Evolutionary conservation across 2,329 filamentous ascomycete genomes (phyloP).

Genomic region (Penicillium sp.): DNA sequence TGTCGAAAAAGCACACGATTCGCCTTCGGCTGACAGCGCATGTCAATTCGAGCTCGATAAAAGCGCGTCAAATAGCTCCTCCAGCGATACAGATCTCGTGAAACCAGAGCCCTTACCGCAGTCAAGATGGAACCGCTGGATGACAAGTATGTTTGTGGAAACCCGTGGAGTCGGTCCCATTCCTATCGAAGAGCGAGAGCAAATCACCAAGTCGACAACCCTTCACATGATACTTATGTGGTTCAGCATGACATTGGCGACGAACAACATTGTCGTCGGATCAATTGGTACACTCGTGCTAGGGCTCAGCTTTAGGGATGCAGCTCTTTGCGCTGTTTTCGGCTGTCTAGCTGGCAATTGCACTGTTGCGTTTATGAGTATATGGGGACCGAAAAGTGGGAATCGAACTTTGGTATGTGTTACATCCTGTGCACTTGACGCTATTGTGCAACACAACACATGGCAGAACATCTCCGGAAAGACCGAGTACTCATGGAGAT

Average conservation of each 20-base stretch:
- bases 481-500: conserved; percentile 10
- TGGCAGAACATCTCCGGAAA: background rate
- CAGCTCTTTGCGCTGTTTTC: conserved; percentile 38
- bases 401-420: conserved; percentile 42
- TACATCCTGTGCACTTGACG: background rate
- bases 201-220: conserved; percentile 23
- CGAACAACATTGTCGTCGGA: conserved; percentile 43
- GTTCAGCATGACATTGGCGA: conserved; percentile 41
- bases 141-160: conserved; percentile 25
- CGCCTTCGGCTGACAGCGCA: conserved; percentile 25
- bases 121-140: conserved; percentile 24
- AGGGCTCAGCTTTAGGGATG: conserved; percentile 41
- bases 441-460: too few relatives aligned
- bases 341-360: conserved; percentile 35
- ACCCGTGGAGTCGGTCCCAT: conserved; percentile 29
- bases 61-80: conserved; percentile 9
- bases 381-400: conserved; percentile 42
- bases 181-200: conserved; percentile 28
- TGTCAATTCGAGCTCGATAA: conserved; percentile 23
- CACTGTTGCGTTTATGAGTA: conserved; percentile 42
- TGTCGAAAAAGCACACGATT: conserved; percentile 27
- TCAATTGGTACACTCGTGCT: conserved; percentile 43
- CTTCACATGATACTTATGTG: conserved; percentile 38
- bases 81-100: conserved; percentile 5
- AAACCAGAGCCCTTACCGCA: conserved; percentile 9